Evolutionary conservation across 2,329 filamentous ascomycete species (phyloP).

Genomic region (Sporothrix curviconia): DNA sequence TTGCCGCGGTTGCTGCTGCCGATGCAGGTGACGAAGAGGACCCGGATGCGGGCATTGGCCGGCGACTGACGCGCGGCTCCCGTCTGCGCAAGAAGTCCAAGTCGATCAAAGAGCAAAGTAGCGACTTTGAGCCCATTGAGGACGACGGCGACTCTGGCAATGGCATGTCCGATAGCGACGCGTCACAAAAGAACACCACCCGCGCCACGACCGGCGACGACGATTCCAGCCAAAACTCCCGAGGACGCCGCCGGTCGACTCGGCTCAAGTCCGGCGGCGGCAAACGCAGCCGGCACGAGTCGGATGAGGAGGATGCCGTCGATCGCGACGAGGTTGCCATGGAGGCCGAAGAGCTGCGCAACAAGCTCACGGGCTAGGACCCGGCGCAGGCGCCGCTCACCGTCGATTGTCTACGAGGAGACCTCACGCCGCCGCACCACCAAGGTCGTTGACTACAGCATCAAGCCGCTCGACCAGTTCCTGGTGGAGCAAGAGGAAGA

Average conservation of each 20-base stretch:
- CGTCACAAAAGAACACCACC: slow-evolving; percentile 18
- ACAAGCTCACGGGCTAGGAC: slow-evolving; percentile 45
- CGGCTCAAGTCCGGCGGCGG: slow-evolving; percentile 35
- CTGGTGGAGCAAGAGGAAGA: slow-evolving; percentile 72
- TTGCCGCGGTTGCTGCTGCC: slow-evolving; percentile 2
- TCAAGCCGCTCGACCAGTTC: slow-evolving; percentile 67
- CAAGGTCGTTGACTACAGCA: slow-evolving; percentile 76
- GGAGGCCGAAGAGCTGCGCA: slow-evolving; percentile 56
- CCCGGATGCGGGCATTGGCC: slow-evolving; percentile 32
- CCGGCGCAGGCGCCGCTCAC: slow-evolving; percentile 46
- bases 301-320: slow-evolving; percentile 52
- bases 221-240: slow-evolving; percentile 43
- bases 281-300: slow-evolving; percentile 42
- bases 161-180: slow-evolving; percentile 34
- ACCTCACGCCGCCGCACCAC: slow-evolving; percentile 46
- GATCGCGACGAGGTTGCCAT: slow-evolving; percentile 60
- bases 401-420: slow-evolving; percentile 55
- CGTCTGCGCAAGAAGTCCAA: slow-evolving; percentile 38
- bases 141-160: slow-evolving; percentile 52
- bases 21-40: slow-evolving; percentile 24
- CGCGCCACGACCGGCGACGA: slow-evolving; percentile 31
- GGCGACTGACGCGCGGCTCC: slow-evolving; percentile 43
- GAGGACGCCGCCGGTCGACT: slow-evolving; percentile 38
- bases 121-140: slow-evolving; percentile 52
- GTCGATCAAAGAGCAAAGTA: slow-evolving; percentile 47